Evolutionary conservation across 2,329 filamentous ascomycete species (phyloP), one percentile per base, ranked within the genome.

Genomic region (Aspergillus floridensis): DNA sequence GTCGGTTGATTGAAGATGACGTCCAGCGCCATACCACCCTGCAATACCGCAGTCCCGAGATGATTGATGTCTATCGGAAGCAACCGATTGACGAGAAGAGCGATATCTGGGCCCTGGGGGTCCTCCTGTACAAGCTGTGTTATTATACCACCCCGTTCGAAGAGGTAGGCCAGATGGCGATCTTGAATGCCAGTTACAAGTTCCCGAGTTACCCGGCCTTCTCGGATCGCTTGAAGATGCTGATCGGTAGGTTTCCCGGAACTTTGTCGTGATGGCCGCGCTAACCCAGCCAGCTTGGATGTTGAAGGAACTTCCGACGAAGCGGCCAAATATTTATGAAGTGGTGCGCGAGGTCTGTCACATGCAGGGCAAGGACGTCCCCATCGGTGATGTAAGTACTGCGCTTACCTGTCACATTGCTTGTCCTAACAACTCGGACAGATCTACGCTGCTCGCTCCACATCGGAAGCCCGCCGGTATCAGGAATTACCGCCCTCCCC

Each of bases 71-170:
- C 24, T 99, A 97, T 78, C 85, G 93, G 63, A 96, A 96, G 76
- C 91, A 93, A 68, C 92, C 95, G 0, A 96, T 99, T 72, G 92
- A 99, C 72, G 95, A 99, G 79, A 99, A 99, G 80, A 96, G 93
- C 52, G 95, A 99, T 75, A 97, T 99, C 31, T 99, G 93, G 95
- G 95, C 95, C 1, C 79, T 99, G 62, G 95, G 95, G 5, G 95
- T 99, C 47, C 80, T 99, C 59, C 79, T 99, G 57, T 99, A 99
- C 81, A 99, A 99, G 81, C 83, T 99, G 62, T 99, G 95, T 80
- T 99, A 98, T 77, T 99, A 99, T 77, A 99, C 95, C 1, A 99
- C 95, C 5, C 95, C 95, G 0, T 99, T 99, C 70, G 95, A 99
- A 77, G 93, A 98, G 64, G 92, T 96, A 72, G 95, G 95, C 26